These are phyloP conservation scores for Protea cynaroides DNA, from an alignment of 164 flowering plant genomes.

Conservation along the genomic window DNA sequence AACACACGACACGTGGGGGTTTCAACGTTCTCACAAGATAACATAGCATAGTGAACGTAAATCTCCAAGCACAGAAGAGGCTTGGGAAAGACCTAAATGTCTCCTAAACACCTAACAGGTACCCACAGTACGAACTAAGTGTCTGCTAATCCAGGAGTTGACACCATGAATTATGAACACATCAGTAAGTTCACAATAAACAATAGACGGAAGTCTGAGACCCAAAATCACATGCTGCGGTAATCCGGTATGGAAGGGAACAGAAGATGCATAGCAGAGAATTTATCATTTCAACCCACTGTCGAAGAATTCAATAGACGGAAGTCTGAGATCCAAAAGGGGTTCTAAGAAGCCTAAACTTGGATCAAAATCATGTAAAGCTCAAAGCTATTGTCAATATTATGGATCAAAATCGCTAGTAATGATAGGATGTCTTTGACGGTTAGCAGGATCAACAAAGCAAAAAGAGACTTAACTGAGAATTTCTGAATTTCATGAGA, in stretches of 20 bases:
- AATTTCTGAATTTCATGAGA: too few relatives aligned
- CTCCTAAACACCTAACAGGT: slow-evolving; percentile 2
- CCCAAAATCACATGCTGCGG: too few relatives aligned
- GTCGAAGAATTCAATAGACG: too few relatives aligned
- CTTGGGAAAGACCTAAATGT: slow-evolving; percentile 16
- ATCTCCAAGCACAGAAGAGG: slow-evolving; percentile 26
- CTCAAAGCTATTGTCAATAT: too few relatives aligned
- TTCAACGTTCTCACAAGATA: slow-evolving; percentile 34
- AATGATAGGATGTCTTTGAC: too few relatives aligned
- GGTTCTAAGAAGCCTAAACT: too few relatives aligned
- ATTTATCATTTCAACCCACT: not conserved
- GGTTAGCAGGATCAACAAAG: too few relatives aligned
- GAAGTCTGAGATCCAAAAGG: too few relatives aligned
- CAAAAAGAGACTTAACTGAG: too few relatives aligned
- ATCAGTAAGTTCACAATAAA: not conserved
- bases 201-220: too few relatives aligned
- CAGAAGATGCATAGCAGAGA: not conserved
- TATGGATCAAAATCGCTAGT: too few relatives aligned
- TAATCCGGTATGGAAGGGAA: not conserved
- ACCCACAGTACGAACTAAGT: slow-evolving; percentile 9
- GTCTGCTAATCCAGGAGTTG: slow-evolving; percentile 7
- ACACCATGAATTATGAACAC: not conserved
- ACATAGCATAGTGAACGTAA: slow-evolving; percentile 13
- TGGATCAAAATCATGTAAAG: too few relatives aligned
- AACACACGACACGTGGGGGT: slow-evolving; percentile 36